A percentile compares a stretch with the other conserved stretches of the same genome.
phyloP scores from a whole-genome alignment of 257 asterid species.

The Leptodermis oblonga region DNA sequence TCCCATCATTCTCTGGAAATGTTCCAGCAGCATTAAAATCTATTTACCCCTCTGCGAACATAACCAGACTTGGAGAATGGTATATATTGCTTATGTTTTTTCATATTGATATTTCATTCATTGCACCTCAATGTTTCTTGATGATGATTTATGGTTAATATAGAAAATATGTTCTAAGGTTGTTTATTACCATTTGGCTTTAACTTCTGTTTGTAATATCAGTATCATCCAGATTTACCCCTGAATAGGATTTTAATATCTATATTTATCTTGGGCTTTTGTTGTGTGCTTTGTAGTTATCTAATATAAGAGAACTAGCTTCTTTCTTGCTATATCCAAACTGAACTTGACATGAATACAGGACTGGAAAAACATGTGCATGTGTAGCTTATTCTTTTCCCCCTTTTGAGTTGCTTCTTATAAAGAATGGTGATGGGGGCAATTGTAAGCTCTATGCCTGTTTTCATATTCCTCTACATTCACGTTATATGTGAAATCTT shows the following conservation, averaged over 20 bases:
- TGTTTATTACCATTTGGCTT: background rate
- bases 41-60: slow-evolving; percentile 76
- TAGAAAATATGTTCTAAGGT: background rate
- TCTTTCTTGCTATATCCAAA: background rate
- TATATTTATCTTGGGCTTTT: background rate
- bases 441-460: background rate
- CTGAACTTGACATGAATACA: background rate
- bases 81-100: slow-evolving; percentile 27
- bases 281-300: background rate
- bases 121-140: background rate
- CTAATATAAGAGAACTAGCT: background rate
- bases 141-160: background rate
- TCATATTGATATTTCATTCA: background rate
- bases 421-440: background rate
- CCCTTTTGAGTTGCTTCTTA: background rate
- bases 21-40: slow-evolving; percentile 86
- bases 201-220: background rate
- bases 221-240: background rate
- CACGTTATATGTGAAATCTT: background rate
- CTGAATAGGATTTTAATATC: background rate
- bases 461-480: background rate
- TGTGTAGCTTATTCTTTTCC: background rate
- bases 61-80: slow-evolving; percentile 94
- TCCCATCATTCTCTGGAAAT: slow-evolving; percentile 98
- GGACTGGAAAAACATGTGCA: background rate